Base-by-base conservation (phyloP, 495 filamentous ascomycete genomes). In the Aspergillus sclerotioniger region DNA sequence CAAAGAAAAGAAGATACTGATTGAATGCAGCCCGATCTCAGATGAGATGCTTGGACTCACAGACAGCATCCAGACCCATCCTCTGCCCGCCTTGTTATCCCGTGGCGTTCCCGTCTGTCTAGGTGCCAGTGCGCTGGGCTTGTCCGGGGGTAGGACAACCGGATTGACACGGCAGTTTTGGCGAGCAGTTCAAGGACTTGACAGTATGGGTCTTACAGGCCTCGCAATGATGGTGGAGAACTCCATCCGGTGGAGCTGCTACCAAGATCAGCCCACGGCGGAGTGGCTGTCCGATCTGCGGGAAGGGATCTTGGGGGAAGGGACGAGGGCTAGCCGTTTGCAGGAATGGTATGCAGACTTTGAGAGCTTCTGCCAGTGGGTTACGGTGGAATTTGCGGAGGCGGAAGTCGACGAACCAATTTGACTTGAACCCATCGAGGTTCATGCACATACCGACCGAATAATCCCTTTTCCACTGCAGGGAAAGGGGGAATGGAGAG, bases 341-440 rank as follows among this genome's bases (percentile, higher is more conserved):
- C 83, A 81, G 68, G 80, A 93, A 65, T 97, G 91, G 89, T 81
- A 79, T 43, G 71, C 79, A 45, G 82, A 87, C 49, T 97, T 93
- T 85, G 94, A 98, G 75, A 77, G 82, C 59, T 98, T 96, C 67
- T 97, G 92, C 69, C 78, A 90, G 51, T 98, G 92, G 92, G 76
- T 98, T 54, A 88, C 96, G 8, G 73, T 82, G 51, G 88, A 94
- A 68, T 96, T 84, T 79, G 88, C 47, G 25, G 47, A 50, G 25
- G 25, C 16, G 31, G 47, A 31, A n/a, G 31, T 16, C 8, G 47
- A 50, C 8, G 47, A 32, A 17, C 12, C 6, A 10, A 29, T 31
- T 28, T 13, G 25, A 20, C 13, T 44, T n/a, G 8, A 44, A 4
- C 41, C 15, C 7, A 6, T 44, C 6, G 41, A n/a, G 19, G 20